Percentiles rank a stretch among this genome's conserved stretches.
Conservation (phyloP, 371 early-diverging fungal genomes). For the Apophysomyces trapeziformis region DNA sequence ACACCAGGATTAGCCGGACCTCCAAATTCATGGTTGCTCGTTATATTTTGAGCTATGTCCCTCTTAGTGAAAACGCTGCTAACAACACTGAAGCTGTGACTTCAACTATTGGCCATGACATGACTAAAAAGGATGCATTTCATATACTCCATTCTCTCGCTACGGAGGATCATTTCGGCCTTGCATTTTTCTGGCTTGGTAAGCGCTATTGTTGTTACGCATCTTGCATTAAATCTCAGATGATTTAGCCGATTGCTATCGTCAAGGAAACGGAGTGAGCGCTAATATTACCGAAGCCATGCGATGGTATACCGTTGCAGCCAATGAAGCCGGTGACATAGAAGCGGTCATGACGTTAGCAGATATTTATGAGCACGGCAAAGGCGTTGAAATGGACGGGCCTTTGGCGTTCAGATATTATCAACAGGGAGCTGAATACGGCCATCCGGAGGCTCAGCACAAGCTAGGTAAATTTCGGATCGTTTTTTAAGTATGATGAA, state of each 20-base stretch:
- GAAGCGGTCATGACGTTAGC: conserved; percentile 47
- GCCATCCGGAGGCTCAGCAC: conserved; percentile 39
- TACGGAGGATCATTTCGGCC: conserved; percentile 20
- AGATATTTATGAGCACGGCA: conserved; percentile 33
- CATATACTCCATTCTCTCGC: conserved; percentile 18
- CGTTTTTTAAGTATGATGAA: too few relatives aligned
- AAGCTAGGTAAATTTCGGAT: conserved; percentile 26
- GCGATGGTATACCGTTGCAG: conserved; percentile 38
- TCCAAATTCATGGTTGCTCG: conserved; percentile 28
- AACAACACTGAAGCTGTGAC: background rate
- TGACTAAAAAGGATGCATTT: conserved; percentile 23
- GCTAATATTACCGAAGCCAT: conserved; percentile 39
- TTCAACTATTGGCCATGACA: conserved; percentile 4
- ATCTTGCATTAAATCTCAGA: background rate
- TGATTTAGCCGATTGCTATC: conserved; percentile 18
- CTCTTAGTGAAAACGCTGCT: background rate
- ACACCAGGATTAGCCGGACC: conserved; percentile 18
- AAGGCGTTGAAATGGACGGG: conserved; percentile 27
- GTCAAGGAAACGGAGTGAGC: conserved; percentile 17
- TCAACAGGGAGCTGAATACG: conserved; percentile 39
- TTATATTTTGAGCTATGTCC: conserved; percentile 23
- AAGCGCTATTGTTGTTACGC: conserved; percentile 10
- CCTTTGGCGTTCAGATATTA: conserved; percentile 54
- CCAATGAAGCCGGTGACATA: conserved; percentile 43
- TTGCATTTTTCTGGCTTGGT: conserved; percentile 28